These are phyloP conservation scores for Candida freyschussii DNA, from an alignment of 1,139 yeast species.

Conservation along the genomic window DNA sequence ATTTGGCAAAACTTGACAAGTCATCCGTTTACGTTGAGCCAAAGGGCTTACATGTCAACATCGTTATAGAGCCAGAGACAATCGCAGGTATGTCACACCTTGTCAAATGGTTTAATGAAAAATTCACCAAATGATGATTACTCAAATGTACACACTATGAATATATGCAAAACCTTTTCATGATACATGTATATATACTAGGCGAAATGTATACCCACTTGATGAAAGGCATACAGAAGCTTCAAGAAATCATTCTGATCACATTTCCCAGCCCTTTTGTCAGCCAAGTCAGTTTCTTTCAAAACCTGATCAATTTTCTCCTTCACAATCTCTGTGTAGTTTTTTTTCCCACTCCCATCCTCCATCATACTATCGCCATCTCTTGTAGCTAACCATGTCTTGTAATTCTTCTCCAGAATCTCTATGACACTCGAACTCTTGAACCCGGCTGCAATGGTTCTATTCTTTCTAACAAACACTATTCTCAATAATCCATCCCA, in stretches of 20 bases:
- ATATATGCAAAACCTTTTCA: slow-evolving; percentile 1
- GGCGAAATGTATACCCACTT: slow-evolving; percentile 96
- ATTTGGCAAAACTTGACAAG: slow-evolving; percentile 1
- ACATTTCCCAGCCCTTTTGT: slow-evolving; percentile 87
- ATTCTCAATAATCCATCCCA: slow-evolving; percentile 96
- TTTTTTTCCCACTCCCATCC: slow-evolving; percentile 34
- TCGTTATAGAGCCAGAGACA: slow-evolving; percentile 7
- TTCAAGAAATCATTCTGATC: slow-evolving; percentile 93
- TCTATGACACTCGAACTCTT: slow-evolving; percentile 78
- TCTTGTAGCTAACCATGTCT: slow-evolving; percentile 63
- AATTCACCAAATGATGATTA: neutral
- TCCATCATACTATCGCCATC: slow-evolving; percentile 31
- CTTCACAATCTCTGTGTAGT: slow-evolving; percentile 49
- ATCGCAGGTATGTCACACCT: too few relatives aligned
- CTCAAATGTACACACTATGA: neutral
- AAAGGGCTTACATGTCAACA: slow-evolving; percentile 5
- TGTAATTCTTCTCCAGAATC: slow-evolving; percentile 83
- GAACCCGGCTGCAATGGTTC: slow-evolving; percentile 90
- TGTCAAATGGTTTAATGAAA: neutral
- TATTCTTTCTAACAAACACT: slow-evolving; percentile 87
- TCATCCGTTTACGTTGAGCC: slow-evolving; percentile 2
- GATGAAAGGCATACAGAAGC: slow-evolving; percentile 87
- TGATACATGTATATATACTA: slow-evolving; percentile 28
- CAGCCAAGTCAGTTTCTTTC: slow-evolving; percentile 71
- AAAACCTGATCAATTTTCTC: slow-evolving; percentile 61